Percentiles rank a stretch among this genome's conserved stretches.
Evolutionary conservation across 208 protist species (phyloP).

Genomic region (Strigomonas culicis): DNA sequence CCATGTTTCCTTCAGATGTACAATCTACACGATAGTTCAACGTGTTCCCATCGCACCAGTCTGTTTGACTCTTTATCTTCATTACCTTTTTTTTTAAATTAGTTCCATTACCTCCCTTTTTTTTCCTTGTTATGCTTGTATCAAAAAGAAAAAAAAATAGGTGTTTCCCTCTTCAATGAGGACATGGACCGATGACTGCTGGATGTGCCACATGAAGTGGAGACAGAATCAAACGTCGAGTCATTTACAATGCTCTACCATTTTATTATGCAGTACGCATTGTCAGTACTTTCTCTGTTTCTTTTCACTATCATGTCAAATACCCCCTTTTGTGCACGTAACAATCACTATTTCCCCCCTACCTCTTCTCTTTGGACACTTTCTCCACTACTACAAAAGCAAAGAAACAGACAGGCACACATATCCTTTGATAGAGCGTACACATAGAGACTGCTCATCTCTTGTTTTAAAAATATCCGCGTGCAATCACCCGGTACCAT

Average conservation of each 20-base stretch:
- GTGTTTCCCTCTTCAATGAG: too few relatives aligned
- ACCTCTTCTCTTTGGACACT: background rate
- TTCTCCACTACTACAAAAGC: background rate
- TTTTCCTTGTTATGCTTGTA: conserved; percentile 11
- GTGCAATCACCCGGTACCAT: conserved; percentile 4
- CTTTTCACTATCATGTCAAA: background rate
- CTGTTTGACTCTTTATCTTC: conserved; percentile 17
- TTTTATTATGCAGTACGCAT: too few relatives aligned
- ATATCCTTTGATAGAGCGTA: background rate
- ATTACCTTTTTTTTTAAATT: conserved; percentile 15
- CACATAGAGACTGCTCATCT: background rate
- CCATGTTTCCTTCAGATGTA: too few relatives aligned
- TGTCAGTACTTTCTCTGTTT: background rate
- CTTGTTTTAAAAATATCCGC: background rate
- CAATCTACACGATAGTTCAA: background rate
- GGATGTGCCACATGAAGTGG: too few relatives aligned
- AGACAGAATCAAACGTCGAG: too few relatives aligned
- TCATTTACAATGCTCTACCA: too few relatives aligned
- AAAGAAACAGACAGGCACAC: background rate
- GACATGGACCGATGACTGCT: too few relatives aligned
- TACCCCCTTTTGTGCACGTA: too few relatives aligned
- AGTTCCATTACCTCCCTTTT: background rate
- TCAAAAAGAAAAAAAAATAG: too few relatives aligned
- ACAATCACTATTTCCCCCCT: background rate
- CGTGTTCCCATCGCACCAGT: background rate